Conservation (phyloP, 768 basidiomycete species). For the Suillus occidentalis region DNA sequence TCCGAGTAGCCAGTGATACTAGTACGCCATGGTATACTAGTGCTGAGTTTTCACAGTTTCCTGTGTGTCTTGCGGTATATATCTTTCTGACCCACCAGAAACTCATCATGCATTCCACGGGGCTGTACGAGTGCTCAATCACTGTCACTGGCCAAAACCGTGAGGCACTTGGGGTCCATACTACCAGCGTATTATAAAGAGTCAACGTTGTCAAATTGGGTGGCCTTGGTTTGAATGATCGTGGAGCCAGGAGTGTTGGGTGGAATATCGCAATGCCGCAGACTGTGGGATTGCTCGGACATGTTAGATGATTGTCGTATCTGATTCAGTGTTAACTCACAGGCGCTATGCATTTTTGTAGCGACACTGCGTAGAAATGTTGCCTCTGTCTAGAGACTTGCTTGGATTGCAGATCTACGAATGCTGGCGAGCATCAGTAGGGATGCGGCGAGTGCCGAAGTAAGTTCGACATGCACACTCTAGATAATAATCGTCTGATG, state of each 20-base stretch:
- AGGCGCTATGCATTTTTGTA: slow-evolving; percentile 74
- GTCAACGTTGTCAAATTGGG: slow-evolving; percentile 98
- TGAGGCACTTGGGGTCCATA: slow-evolving; percentile 88
- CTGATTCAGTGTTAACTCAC: background rate
- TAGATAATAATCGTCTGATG: background rate
- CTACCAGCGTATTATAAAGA: slow-evolving; percentile 88
- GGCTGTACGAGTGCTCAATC: slow-evolving; percentile 68
- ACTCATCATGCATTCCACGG: slow-evolving; percentile 64
- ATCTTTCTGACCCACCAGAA: slow-evolving; percentile 44
- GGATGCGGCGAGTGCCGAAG: slow-evolving; percentile 94
- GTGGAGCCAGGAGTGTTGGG: slow-evolving; percentile 58
- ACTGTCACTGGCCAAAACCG: slow-evolving; percentile 72
- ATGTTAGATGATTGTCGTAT: slow-evolving; percentile 41
- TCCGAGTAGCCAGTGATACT: no score
- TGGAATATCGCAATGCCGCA: slow-evolving; percentile 90
- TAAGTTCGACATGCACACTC: slow-evolving; percentile 32
- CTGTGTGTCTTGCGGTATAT: no score
- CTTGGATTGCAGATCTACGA: slow-evolving; percentile 93
- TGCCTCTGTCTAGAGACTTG: slow-evolving; percentile 88
- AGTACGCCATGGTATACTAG: no score
- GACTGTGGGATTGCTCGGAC: slow-evolving; percentile 79
- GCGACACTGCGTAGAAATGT: slow-evolving; percentile 91
- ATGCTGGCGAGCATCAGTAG: slow-evolving; percentile 93
- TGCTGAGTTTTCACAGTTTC: no score
- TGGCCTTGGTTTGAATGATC: slow-evolving; percentile 65